Conservation (phyloP, 169 alveolate species). For the Plasmodium vinckei region DNA sequence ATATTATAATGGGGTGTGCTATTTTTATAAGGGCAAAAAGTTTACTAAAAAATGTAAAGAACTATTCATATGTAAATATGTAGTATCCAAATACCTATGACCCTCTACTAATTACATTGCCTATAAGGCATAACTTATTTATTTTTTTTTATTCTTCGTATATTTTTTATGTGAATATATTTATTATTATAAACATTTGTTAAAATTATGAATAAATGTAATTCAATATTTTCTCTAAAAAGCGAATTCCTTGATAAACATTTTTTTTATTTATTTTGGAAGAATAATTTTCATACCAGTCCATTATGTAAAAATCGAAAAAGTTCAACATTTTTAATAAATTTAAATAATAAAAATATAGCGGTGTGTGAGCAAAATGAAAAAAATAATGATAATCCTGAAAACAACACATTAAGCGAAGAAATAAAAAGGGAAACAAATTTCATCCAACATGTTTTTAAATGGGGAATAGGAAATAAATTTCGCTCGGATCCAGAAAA, state of each 20-base stretch:
- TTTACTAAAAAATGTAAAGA: background rate
- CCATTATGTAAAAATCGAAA: conserved; percentile 36
- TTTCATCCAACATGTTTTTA: conserved; percentile 80
- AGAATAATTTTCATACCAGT: conserved; percentile 27
- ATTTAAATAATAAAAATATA: conserved; percentile 12
- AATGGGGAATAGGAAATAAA: conserved; percentile 88
- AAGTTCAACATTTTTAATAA: conserved; percentile 20
- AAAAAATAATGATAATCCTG: background rate
- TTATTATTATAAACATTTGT: background rate
- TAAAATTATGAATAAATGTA: conserved; percentile 17
- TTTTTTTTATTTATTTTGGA: background rate
- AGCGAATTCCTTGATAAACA: background rate
- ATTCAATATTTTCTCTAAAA: background rate
- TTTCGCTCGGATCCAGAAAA: conserved; percentile 82
- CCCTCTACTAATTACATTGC: conserved; percentile 4
- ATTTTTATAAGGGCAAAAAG: background rate
- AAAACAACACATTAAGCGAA: background rate
- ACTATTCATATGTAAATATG: background rate
- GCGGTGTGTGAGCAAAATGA: background rate
- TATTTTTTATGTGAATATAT: conserved; percentile 1
- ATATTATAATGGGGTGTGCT: no score
- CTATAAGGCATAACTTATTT: conserved; percentile 28
- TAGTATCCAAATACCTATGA: no score
- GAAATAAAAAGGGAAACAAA: conserved; percentile 19
- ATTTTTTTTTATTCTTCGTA: conserved; percentile 22